Conservation (phyloP, 306 rosid species). For the Luffa acutangula region DNA sequence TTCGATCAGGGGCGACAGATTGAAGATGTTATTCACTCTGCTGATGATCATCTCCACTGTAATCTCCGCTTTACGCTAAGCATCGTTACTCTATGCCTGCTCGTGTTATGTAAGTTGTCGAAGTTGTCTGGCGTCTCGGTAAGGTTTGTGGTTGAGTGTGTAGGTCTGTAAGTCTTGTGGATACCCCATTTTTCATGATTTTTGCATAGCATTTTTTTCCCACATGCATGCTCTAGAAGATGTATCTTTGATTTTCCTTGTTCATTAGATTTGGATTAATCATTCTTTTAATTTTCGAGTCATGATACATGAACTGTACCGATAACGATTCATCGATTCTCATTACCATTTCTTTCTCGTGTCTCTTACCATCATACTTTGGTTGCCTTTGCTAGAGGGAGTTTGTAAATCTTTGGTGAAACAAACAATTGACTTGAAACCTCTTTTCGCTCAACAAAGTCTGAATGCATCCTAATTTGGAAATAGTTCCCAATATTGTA, state of each 20-base stretch:
- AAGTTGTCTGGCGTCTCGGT: constrained; percentile 23
- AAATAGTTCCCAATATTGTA: not conserved
- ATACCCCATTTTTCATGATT: constrained; percentile 19
- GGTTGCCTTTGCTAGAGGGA: not conserved
- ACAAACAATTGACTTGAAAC: not conserved
- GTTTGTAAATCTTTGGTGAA: not conserved
- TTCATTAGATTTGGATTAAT: constrained; percentile 35
- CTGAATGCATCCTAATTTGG: not conserved
- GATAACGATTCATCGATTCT: constrained; percentile 35
- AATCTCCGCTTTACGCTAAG: constrained; percentile 27
- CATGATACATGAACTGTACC: constrained; percentile 26
- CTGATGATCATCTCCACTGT: constrained; percentile 27
- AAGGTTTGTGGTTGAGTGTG: constrained; percentile 40
- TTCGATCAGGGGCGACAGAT: constrained; percentile 19
- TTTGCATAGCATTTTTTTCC: constrained; percentile 29
- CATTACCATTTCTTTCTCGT: not conserved
- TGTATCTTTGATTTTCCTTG: constrained; percentile 16
- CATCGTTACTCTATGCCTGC: not conserved
- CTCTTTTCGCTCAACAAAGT: not conserved
- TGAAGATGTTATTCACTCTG: constrained; percentile 33
- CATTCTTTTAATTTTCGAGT: constrained; percentile 40
- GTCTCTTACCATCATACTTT: not conserved
- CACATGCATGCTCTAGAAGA: constrained; percentile 27
- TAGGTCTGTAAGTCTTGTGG: constrained; percentile 49
- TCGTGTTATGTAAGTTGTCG: constrained; percentile 12